Conservation (phyloP, 2,329 filamentous ascomycete species). For the Fusarium transvaalense region DNA sequence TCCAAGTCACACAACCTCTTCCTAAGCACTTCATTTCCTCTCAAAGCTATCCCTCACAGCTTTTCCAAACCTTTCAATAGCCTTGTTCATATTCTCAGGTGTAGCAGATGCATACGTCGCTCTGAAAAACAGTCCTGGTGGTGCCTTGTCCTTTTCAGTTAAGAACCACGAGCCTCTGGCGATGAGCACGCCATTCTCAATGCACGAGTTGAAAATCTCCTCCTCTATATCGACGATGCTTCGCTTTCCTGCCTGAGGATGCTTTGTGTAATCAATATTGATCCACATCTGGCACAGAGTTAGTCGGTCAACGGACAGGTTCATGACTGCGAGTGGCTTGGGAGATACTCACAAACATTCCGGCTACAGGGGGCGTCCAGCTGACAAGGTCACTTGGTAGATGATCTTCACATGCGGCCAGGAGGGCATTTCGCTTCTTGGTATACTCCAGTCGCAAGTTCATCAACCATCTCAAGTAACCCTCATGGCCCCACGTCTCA, state of each 20-base stretch:
- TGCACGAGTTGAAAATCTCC: constrained; percentile 82
- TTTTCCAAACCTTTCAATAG: constrained; percentile 79
- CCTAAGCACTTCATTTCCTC: constrained; percentile 42
- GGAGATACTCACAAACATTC: constrained; percentile 87
- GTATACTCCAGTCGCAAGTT: constrained; percentile 86
- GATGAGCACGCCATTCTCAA: constrained; percentile 82
- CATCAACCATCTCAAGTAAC: constrained; percentile 91
- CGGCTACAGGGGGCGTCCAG: constrained; percentile 84
- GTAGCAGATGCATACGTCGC: constrained; percentile 89
- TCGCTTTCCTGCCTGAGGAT: constrained; percentile 69
- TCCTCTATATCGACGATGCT: constrained; percentile 80
- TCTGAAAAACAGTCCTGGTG: constrained; percentile 83
- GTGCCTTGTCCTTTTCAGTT: constrained; percentile 73
- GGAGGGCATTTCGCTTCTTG: constrained; percentile 78
- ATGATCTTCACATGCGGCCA: constrained; percentile 82
- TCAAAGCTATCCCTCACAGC: constrained; percentile 74
- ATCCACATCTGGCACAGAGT: constrained; percentile 73
- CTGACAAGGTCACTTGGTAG: constrained; percentile 79
- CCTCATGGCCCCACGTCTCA: constrained; percentile 91
- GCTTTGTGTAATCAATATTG: constrained; percentile 72
- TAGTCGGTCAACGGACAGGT: not conserved
- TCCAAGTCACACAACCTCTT: not conserved
- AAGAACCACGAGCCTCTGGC: constrained; percentile 93
- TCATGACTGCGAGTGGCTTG: not conserved
- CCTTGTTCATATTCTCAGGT: constrained; percentile 75